Base-by-base conservation (phyloP, 2,329 filamentous ascomycete genomes). In the Endoconidiophora laricicola region DNA sequence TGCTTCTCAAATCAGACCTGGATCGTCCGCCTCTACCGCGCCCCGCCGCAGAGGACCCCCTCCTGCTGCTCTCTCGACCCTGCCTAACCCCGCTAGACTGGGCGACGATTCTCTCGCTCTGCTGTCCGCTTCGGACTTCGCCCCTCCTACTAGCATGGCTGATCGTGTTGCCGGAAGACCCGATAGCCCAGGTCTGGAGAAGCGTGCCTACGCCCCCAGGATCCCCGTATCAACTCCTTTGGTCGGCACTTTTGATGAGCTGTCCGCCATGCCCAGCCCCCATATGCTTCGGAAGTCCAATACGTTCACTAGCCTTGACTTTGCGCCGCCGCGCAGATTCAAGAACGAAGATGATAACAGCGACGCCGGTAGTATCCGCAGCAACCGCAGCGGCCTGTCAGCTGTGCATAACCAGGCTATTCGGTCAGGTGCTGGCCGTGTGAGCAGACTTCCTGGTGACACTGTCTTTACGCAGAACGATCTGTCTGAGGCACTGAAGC, bases 51-150 rank as follows among this genome's bases (percentile, higher is more conserved):
- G 40, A 29, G 57, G 65, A 45, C 83, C 86, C 23, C 86, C 88
- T 4, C 91, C 88, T 1, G 63, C 75, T 24, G 73, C 79, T 10
- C 74, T 98, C 20, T 74, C 70, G 44, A 81, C 84, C 1, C 70
- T 98, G 18, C 90, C 90, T 6, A 93, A 86, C 1, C 90, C 91
- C 0, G 79, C 82, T 47, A 83, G 86, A 68, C 72, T 98, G 40
- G 83, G 72, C 59, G 88, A 94, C 54, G 87, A 94, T 61, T 74
- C 77, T 2, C 80, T 94, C 56, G 78, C 83, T 43, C 63, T 83
- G 66, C 58, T 79, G 57, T 67, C 68, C 46, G 73, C 86, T 0
- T 74, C 82, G 52, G 90, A 95, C 57, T 96, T 94, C 64, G 91
- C 91, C 0, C 91, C 91, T 22, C 86, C 84, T 1, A 69, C 74